These are phyloP conservation scores for Chalciporus sphaerocephalus DNA, from an alignment of 768 basidiomycete species.

Conservation along the genomic window DNA sequence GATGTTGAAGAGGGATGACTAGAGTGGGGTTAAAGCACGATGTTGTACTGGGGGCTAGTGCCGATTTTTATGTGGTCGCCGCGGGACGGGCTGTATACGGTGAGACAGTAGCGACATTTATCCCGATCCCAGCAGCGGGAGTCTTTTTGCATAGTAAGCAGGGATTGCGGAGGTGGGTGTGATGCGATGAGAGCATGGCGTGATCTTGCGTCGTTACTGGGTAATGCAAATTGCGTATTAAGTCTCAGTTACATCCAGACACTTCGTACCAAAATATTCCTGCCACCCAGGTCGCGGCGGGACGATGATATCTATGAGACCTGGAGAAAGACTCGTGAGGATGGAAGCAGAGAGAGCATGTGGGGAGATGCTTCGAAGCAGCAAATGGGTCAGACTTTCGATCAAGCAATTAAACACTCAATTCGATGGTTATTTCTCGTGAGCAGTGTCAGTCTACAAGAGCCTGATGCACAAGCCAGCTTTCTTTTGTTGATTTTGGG, in stretches of 20 bases:
- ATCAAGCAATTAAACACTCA: neutral
- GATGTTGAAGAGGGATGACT: neutral
- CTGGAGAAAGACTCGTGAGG: too few relatives aligned
- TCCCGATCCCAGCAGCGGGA: neutral
- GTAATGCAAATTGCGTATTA: constrained; percentile 4
- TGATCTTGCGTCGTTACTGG: constrained; percentile 30
- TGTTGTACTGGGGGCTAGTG: too few relatives aligned
- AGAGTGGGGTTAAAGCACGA: neutral
- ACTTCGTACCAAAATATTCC: neutral
- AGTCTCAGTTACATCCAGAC: neutral
- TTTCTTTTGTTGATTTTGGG: too few relatives aligned
- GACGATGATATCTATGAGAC: too few relatives aligned
- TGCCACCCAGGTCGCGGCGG: too few relatives aligned
- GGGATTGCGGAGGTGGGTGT: constrained; percentile 6
- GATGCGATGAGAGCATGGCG: constrained; percentile 25
- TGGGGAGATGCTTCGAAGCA: neutral
- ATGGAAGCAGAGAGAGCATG: neutral
- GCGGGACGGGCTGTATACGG: neutral
- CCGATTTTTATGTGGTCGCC: constrained; percentile 6
- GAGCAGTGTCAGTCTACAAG: too few relatives aligned
- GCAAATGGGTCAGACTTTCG: constrained; percentile 1
- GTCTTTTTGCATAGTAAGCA: neutral
- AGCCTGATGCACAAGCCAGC: too few relatives aligned
- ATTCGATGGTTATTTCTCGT: neutral
- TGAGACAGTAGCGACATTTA: neutral